Evolutionary conservation across 495 filamentous ascomycete genomes (phyloP), one percentile per base, ranked within the genome.

Genomic region (Lasiosphaeria miniovina): DNA sequence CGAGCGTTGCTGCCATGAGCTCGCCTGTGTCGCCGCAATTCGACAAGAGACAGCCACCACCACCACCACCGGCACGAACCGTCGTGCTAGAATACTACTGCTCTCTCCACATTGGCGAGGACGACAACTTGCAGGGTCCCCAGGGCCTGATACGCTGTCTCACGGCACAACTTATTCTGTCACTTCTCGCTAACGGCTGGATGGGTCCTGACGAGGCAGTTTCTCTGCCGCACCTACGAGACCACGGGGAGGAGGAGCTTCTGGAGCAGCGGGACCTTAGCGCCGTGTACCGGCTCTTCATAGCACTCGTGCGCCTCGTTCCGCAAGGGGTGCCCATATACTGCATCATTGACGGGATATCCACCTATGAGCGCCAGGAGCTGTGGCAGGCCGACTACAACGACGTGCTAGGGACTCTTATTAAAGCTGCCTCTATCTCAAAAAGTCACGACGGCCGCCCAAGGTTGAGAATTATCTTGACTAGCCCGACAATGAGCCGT

Each of bases 321-420:
- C 60, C 60, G 0, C 15, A 4, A 1, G 45, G 46, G 14, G 31
- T 48, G 41, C 34, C 55, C 2, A 43, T 58, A 8, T 62, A 58
- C 55, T 58, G 60, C 31, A 40, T 62, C 35, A 51, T 62, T 4
- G 60, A 62, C 55, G 36, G 60, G 14, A 41, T 49, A 50, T 62
- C 60, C 10, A 35, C 35, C 11, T 62, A 58, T 32, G 60, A 62
- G 43, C 55, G 55, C 11, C 32, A 60, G 9, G 60, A 58, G 4
- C 43, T 45, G 3, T 58, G 55, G 55, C 36, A 58, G 11, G 52
- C 49, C 15, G 60, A 62, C 43, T 62, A 62, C 49, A 43, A 55
- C 6, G n/a, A 14, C 10, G 55, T 45, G 17, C 32, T 62, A n/a
- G 45, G 12, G n/a, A 55, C 32, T 4, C 58, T 62, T 24, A 15